phyloP scores from a whole-genome alignment of 129 eudicot species.

The Silybum marianum region DNA sequence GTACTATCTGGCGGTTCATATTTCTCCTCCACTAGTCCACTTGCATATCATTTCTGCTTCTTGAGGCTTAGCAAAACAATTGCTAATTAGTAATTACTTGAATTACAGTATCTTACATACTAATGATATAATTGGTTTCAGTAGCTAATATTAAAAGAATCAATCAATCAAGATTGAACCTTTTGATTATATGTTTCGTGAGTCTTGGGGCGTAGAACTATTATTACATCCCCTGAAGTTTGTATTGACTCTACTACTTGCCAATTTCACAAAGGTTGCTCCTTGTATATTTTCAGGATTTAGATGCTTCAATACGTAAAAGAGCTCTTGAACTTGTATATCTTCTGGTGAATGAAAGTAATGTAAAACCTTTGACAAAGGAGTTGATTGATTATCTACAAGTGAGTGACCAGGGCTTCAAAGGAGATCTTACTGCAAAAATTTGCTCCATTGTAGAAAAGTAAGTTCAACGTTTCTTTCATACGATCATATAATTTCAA shows the following conservation, averaged over 20 bases:
- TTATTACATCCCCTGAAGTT: background rate
- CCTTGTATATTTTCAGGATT: conserved; percentile 59
- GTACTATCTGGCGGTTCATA: too few relatives aligned
- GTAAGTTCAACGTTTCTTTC: conserved; percentile 51
- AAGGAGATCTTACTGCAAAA: conserved; percentile 91
- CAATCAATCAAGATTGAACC: too few relatives aligned
- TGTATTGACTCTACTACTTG: background rate
- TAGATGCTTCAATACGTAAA: conserved; percentile 98
- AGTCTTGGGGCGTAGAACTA: background rate
- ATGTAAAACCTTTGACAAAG: conserved; percentile 83
- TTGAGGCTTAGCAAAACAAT: background rate
- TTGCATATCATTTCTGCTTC: background rate
- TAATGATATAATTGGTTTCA: too few relatives aligned
- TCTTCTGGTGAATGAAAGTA: conserved; percentile 86
- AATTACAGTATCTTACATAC: too few relatives aligned
- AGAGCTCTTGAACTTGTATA: conserved; percentile 98
- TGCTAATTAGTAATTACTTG: background rate
- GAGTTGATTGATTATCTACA: conserved; percentile 87
- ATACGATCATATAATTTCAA: background rate
- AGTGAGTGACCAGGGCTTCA: conserved; percentile 91
- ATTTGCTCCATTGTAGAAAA: conserved; percentile 96
- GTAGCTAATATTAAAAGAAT: too few relatives aligned
- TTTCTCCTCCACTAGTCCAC: too few relatives aligned
- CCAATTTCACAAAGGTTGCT: conserved; percentile 4
- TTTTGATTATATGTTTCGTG: background rate